These are phyloP conservation scores for Sindora glabra DNA, from an alignment of 306 rosid genomes.

Conservation along the genomic window DNA sequence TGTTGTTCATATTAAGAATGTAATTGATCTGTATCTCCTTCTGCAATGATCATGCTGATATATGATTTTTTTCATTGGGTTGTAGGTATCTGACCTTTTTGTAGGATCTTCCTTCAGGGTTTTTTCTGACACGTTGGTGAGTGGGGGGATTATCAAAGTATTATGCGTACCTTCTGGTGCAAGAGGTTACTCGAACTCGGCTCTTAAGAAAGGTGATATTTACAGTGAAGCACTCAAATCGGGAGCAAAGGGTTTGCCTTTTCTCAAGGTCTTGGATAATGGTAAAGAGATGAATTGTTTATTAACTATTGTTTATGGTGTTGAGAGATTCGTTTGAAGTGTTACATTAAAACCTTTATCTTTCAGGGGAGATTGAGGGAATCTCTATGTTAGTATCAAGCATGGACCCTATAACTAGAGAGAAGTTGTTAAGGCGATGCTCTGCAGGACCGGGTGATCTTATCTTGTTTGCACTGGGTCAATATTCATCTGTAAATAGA, in stretches of 20 bases:
- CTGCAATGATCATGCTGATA: conserved; percentile 6
- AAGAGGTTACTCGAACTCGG: conserved; percentile 74
- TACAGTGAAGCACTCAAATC: conserved; percentile 67
- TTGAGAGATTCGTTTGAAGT: not conserved
- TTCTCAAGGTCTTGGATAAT: conserved; percentile 70
- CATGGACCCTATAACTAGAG: conserved; percentile 51
- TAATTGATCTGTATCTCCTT: conserved; percentile 9
- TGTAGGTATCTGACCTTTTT: conserved; percentile 80
- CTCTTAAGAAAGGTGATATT: conserved; percentile 82
- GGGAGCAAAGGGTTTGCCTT: conserved; percentile 93
- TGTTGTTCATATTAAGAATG: not conserved
- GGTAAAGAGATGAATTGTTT: conserved; percentile 35
- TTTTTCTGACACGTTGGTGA: conserved; percentile 69
- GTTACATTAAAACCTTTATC: conserved; percentile 13
- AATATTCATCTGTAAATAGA: conserved; percentile 53
- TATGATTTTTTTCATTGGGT: conserved; percentile 2
- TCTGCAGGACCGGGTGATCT: conserved; percentile 67
- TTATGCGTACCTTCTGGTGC: conserved; percentile 73
- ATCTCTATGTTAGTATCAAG: conserved; percentile 70
- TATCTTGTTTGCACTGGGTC: conserved; percentile 74
- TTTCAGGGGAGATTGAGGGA: conserved; percentile 73
- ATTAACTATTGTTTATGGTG: not conserved
- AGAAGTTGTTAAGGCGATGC: conserved; percentile 44
- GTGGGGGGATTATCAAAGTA: conserved; percentile 72
- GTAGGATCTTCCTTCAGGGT: conserved; percentile 72